These are phyloP conservation scores for Psilocybe tampanensis DNA, from an alignment of 768 basidiomycete genomes.

Conservation along the genomic window DNA sequence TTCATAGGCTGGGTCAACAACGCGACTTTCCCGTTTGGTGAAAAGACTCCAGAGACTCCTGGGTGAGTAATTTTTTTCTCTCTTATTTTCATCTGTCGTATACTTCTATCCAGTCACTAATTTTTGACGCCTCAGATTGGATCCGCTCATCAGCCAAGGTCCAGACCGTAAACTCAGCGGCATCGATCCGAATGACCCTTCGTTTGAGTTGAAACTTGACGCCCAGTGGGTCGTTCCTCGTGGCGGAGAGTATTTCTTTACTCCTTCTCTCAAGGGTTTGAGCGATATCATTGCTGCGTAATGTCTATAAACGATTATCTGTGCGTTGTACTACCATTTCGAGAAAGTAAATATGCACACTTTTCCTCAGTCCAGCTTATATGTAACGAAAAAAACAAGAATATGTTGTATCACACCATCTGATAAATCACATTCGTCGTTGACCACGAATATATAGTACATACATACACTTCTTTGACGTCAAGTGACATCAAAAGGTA, in stretches of 20 bases:
- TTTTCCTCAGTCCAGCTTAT: no score
- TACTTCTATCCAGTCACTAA: not conserved
- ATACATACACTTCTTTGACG: no score
- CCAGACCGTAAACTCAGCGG: conserved; percentile 29
- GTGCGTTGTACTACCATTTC: no score
- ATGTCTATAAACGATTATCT: not conserved
- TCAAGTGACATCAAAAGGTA: not conserved
- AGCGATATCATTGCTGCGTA: conserved; percentile 28
- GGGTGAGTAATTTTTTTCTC: conserved; percentile 27
- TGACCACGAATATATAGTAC: no score
- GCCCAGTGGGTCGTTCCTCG: conserved; percentile 43
- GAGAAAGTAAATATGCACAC: no score
- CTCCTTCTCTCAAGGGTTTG: conserved; percentile 47
- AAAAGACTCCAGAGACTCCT: conserved; percentile 26
- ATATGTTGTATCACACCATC: no score
- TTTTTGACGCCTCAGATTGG: conserved; percentile 5
- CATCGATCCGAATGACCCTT: conserved; percentile 50
- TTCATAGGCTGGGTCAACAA: conserved; percentile 40
- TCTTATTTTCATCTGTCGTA: not conserved
- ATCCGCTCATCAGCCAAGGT: conserved; percentile 23
- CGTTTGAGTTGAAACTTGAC: conserved; percentile 25
- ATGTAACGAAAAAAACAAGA: no score
- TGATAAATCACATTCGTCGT: no score
- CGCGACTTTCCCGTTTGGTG: conserved; percentile 32
- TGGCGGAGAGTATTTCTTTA: conserved; percentile 56